phyloP scores from a whole-genome alignment of 164 flowering plant genomes.

The Nymphaea colorata region DNA sequence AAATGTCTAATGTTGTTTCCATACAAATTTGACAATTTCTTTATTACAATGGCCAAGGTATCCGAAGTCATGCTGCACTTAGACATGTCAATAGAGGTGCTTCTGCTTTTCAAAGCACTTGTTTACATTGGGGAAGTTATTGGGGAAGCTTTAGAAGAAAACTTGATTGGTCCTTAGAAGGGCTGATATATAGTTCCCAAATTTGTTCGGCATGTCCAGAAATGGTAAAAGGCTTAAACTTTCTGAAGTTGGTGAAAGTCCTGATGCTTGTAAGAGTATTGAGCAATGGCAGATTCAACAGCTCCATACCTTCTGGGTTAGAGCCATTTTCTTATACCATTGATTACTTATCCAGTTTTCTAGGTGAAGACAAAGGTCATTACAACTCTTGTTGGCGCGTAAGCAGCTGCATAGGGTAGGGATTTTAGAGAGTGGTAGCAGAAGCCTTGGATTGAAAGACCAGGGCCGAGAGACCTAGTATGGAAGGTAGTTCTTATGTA shows the following conservation, averaged over 20 bases:
- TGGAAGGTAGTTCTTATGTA: conserved; percentile 71
- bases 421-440: conserved; percentile 85
- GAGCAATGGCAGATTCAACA: conserved; percentile 12
- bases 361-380: conserved; percentile 80
- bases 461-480: conserved; percentile 57
- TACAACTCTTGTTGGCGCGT: conserved; percentile 72
- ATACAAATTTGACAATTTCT: too few species aligned
- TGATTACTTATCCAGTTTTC: conserved; percentile 48
- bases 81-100: too few species aligned
- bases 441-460: conserved; percentile 76
- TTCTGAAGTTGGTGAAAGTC: conserved; percentile 6
- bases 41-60: too few species aligned
- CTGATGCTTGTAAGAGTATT: not conserved
- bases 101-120: too few species aligned
- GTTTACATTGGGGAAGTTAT: too few species aligned
- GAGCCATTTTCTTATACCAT: conserved; percentile 49
- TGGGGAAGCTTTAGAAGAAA: too few species aligned
- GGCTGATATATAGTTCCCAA: not conserved
- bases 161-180: too few species aligned
- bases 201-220: conserved; percentile 26
- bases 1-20: too few species aligned
- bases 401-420: conserved; percentile 72
- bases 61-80: too few species aligned
- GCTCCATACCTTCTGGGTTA: not conserved
- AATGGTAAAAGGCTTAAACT: conserved; percentile 49